These are phyloP conservation scores for Atalantia buxifolia DNA, from an alignment of 345 rosid genomes.

Conservation along the genomic window DNA sequence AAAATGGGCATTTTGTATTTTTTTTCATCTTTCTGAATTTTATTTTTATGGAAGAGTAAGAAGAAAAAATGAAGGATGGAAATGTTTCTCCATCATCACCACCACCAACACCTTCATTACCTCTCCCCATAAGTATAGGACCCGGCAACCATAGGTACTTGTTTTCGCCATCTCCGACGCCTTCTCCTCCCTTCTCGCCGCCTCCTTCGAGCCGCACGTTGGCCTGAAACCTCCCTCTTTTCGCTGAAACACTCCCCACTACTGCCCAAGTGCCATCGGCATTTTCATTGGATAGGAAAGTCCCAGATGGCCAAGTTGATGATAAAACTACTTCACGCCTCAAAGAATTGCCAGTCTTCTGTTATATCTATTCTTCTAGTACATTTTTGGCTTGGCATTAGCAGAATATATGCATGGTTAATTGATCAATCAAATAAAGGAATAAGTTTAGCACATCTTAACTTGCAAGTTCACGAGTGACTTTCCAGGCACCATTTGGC, in stretches of 20 bases:
- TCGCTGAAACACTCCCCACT: constrained; percentile 17
- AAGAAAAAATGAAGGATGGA: constrained; percentile 10
- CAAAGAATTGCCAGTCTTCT: constrained; percentile 40
- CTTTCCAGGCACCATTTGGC: constrained; percentile 8
- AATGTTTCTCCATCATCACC: constrained; percentile 30
- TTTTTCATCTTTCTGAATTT: neutral
- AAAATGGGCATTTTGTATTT: no score
- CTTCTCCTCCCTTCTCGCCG: constrained; percentile 51
- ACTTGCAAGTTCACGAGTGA: neutral
- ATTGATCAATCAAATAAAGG: no score
- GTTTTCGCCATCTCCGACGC: constrained; percentile 41
- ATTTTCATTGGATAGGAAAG: constrained; percentile 38
- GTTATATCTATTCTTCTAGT: neutral
- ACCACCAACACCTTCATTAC: constrained; percentile 57
- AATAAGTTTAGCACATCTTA: no score
- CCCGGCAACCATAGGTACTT: constrained; percentile 41
- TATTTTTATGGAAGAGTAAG: neutral
- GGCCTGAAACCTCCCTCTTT: constrained; percentile 35
- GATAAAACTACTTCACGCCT: constrained; percentile 28
- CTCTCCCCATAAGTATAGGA: constrained; percentile 52
- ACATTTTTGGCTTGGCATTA: neutral
- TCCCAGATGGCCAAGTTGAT: constrained; percentile 1
- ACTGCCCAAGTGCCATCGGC: constrained; percentile 7
- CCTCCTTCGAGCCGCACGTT: constrained; percentile 27
- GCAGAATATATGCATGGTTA: no score